phyloP scores from a whole-genome alignment of 225 moss, liverwort and hornwort species.

The Asterella californica region DNA sequence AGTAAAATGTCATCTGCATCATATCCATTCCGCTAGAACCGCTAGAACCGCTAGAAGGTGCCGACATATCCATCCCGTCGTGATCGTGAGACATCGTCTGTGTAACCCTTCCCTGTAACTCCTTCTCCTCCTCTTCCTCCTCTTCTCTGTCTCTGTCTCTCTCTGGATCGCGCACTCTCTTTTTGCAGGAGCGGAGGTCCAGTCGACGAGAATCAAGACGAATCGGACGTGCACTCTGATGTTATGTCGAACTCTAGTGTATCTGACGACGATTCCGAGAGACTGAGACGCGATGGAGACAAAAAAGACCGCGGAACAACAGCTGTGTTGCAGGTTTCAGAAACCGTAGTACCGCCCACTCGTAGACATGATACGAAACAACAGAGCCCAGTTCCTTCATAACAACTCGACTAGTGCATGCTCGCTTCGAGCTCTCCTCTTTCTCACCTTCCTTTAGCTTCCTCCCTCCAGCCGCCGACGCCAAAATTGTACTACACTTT shows the following conservation, averaged over 20 bases:
- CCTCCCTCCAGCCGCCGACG: background rate
- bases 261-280: background rate
- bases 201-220: background rate
- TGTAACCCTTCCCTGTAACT: background rate
- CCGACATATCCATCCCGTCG: constrained; percentile 5
- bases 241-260: background rate
- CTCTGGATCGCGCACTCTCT: no score
- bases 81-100: constrained; percentile 4
- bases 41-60: background rate
- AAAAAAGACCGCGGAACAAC: background rate
- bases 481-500: background rate
- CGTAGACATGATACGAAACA: background rate
- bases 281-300: background rate
- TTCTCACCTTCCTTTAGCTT: background rate
- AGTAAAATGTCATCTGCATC: constrained; percentile 28
- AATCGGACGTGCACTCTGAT: background rate
- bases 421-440: no score
- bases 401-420: background rate
- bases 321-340: background rate
- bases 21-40: background rate
- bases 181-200: background rate
- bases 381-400: background rate
- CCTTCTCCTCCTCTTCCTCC: background rate
- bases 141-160: background rate
- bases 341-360: background rate